phyloP scores from a whole-genome alignment of 371 early-diverging fungal genomes.

The Syncephalastrum monosporum region DNA sequence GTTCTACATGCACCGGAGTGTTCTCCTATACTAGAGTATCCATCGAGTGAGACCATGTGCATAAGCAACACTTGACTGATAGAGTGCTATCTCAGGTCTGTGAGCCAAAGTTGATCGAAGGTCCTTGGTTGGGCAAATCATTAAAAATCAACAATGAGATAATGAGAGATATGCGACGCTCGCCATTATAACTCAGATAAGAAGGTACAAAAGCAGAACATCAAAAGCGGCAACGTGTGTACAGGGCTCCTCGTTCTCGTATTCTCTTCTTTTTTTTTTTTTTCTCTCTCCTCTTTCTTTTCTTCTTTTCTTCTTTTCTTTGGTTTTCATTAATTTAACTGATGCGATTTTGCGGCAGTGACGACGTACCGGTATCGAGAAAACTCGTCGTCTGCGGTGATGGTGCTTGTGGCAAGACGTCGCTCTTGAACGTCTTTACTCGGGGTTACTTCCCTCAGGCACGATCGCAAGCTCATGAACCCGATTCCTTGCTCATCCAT shows the following conservation, averaged over 20 bases:
- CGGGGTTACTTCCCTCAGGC: conserved; percentile 43
- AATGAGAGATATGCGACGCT: no score
- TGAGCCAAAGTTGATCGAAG: no score
- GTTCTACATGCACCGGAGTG: no score
- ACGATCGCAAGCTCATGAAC: conserved; percentile 6
- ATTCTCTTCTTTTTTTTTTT: conserved; percentile 1
- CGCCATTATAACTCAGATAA: no score
- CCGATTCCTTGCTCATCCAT: conserved; percentile 3
- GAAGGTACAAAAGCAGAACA: conserved; percentile 4
- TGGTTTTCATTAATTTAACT: conserved; percentile 1
- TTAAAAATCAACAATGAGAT: no score
- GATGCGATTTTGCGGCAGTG: conserved; percentile 13
- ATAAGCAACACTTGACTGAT: no score
- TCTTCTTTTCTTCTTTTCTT: background rate
- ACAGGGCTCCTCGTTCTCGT: background rate
- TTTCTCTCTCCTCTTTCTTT: background rate
- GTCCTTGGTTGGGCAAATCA: no score
- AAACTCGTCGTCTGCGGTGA: conserved; percentile 80
- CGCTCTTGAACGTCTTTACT: conserved; percentile 40
- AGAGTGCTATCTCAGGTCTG: no score
- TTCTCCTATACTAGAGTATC: no score
- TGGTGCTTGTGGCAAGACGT: conserved; percentile 70
- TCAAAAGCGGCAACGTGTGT: background rate
- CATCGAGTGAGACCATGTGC: no score
- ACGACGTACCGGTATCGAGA: conserved; percentile 9